phyloP scores from a whole-genome alignment of 1,139 yeast species.

The Ogataea hybrid region DNA sequence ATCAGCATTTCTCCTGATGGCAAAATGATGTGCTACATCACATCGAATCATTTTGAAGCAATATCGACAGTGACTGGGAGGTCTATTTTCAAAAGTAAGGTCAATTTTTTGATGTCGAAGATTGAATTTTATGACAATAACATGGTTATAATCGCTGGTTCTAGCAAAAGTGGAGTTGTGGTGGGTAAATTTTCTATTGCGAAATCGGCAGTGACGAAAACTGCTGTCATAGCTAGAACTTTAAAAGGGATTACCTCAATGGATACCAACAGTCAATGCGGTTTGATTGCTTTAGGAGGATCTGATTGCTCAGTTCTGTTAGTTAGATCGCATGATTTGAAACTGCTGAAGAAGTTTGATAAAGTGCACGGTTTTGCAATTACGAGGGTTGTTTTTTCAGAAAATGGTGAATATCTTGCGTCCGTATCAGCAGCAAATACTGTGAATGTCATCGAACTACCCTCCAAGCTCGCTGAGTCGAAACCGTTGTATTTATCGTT shows the following conservation, averaged over 20 bases:
- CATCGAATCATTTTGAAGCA: constrained; percentile 52
- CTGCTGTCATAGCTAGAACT: constrained; percentile 47
- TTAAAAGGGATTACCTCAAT: constrained; percentile 69
- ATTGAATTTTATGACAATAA: constrained; percentile 56
- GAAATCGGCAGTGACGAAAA: constrained; percentile 42
- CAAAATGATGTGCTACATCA: constrained; percentile 54
- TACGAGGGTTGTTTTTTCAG: constrained; percentile 69
- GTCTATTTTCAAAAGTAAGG: constrained; percentile 34
- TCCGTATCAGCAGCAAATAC: constrained; percentile 82
- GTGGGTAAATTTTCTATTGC: constrained; percentile 43
- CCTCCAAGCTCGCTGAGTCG: constrained; percentile 47
- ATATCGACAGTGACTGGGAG: constrained; percentile 47
- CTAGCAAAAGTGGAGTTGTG: constrained; percentile 45
- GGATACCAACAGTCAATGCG: constrained; percentile 44
- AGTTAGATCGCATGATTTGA: constrained; percentile 50
- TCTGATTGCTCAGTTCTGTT: constrained; percentile 69
- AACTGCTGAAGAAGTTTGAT: constrained; percentile 47
- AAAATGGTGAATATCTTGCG: constrained; percentile 66
- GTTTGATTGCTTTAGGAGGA: constrained; percentile 69
- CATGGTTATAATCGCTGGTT: constrained; percentile 56
- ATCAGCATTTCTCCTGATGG: constrained; percentile 48
- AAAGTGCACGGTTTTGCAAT: constrained; percentile 86
- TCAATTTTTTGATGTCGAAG: constrained; percentile 49
- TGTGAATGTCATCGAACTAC: constrained; percentile 60
- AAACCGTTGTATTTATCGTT: constrained; percentile 46